Evolutionary conservation across 208 protist genomes (phyloP).

Genomic region (Vickermania ingenoplastis): DNA sequence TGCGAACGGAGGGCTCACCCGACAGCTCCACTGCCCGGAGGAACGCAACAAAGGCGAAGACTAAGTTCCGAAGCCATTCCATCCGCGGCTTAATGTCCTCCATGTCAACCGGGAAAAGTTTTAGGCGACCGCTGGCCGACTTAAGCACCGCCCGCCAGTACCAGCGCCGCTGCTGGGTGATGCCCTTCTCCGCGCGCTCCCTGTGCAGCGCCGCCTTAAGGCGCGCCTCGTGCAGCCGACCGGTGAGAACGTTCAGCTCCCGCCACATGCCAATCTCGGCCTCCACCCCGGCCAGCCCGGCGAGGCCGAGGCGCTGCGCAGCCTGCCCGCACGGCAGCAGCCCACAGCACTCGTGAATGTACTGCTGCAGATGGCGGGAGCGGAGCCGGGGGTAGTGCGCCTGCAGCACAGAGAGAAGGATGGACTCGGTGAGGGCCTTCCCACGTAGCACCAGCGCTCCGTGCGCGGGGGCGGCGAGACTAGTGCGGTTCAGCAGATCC

Average conservation of each 20-base stretch:
- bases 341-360: conserved; percentile 70
- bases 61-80: conserved; percentile 68
- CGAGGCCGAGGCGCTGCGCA: conserved; percentile 64
- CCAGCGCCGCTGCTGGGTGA: conserved; percentile 74
- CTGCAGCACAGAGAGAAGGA: conserved; percentile 32
- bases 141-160: conserved; percentile 79
- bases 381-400: conserved; percentile 61
- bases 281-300: conserved; percentile 44
- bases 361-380: conserved; percentile 66
- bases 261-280: conserved; percentile 79
- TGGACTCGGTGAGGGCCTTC: conserved; percentile 49
- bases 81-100: conserved; percentile 71
- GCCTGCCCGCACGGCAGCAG: conserved; percentile 61
- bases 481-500: conserved; percentile 59
- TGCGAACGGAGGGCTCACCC: conserved; percentile 33
- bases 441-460: conserved; percentile 62
- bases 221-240: conserved; percentile 49
- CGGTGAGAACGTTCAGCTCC: conserved; percentile 71
- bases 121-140: conserved; percentile 43
- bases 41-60: conserved; percentile 79
- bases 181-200: conserved; percentile 72
- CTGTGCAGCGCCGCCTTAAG: conserved; percentile 44
- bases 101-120: conserved; percentile 55
- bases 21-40: conserved; percentile 54
- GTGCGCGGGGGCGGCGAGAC: conserved; percentile 75